These are phyloP conservation scores for Bruguiera gymnorhiza DNA, from an alignment of 345 rosid species.

Conservation along the genomic window DNA sequence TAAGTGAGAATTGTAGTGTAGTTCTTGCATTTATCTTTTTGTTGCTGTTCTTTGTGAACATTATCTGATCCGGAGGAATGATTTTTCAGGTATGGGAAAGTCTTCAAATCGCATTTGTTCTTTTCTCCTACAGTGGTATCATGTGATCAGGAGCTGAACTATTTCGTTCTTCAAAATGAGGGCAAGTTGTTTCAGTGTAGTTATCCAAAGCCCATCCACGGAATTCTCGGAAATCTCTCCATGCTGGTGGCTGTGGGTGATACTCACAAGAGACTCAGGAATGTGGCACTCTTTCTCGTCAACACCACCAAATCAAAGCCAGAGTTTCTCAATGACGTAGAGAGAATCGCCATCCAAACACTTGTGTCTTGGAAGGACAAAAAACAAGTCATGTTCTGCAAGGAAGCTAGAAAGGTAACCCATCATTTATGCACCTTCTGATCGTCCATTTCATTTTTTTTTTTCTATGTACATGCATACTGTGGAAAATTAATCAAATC, in stretches of 20 bases:
- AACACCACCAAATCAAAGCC: constrained; percentile 44
- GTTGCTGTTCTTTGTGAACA: not conserved
- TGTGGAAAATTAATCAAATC: not conserved
- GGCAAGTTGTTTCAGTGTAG: constrained; percentile 27
- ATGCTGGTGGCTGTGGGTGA: constrained; percentile 61
- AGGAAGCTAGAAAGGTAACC: constrained; percentile 47
- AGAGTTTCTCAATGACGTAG: constrained; percentile 42
- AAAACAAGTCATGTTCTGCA: constrained; percentile 36
- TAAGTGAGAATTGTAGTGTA: constrained; percentile 22
- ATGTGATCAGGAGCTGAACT: constrained; percentile 21
- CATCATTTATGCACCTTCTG: not conserved
- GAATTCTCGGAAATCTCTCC: constrained; percentile 55
- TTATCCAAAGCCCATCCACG: constrained; percentile 43
- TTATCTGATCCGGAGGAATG: not conserved
- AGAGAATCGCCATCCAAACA: constrained; percentile 29
- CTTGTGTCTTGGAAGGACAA: constrained; percentile 44
- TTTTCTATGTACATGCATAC: not conserved
- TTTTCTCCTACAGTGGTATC: constrained; percentile 27
- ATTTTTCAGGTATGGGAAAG: constrained; percentile 24
- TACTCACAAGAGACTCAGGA: constrained; percentile 52
- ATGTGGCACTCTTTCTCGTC: constrained; percentile 39
- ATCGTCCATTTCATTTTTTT: not conserved
- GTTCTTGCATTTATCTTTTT: no score
- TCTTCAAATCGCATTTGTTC: constrained; percentile 27
- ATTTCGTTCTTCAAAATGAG: constrained; percentile 26